Percentiles rank a stretch among this genome's conserved stretches.
phyloP scores from a whole-genome alignment of 2,329 filamentous ascomycete species.

The Canariomyces notabilis region DNA sequence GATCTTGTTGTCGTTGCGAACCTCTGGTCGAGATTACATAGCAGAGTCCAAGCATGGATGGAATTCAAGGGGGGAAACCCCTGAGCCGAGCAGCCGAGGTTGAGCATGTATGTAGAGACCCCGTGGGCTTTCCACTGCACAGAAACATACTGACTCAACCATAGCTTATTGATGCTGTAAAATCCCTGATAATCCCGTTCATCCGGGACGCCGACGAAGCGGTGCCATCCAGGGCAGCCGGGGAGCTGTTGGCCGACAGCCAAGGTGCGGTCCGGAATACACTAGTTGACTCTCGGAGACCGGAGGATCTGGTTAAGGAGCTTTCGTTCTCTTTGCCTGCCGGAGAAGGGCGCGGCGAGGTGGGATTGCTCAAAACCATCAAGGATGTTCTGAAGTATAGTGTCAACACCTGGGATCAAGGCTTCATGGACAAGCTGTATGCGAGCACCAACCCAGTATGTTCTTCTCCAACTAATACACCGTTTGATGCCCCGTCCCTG shows the following conservation, averaged over 20 bases:
- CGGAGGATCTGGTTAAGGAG: constrained; percentile 51
- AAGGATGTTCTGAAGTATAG: constrained; percentile 72
- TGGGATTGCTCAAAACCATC: constrained; percentile 68
- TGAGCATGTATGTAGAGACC: constrained; percentile 26
- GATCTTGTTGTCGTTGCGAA: neutral
- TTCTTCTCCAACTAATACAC: constrained; percentile 2
- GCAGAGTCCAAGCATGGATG: constrained; percentile 18
- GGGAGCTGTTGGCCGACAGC: constrained; percentile 40
- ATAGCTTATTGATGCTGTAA: constrained; percentile 64
- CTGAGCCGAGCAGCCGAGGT: constrained; percentile 29
- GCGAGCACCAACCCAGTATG: constrained; percentile 76
- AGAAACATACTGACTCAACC: neutral
- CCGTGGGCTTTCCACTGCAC: neutral
- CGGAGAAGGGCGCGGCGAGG: constrained; percentile 55
- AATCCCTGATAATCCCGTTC: constrained; percentile 64
- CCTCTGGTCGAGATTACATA: neutral
- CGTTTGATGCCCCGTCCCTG: neutral
- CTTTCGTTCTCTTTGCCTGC: constrained; percentile 55
- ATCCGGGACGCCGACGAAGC: constrained; percentile 65
- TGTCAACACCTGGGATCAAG: constrained; percentile 98
- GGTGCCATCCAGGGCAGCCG: constrained; percentile 46
- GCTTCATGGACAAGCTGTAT: constrained; percentile 94
- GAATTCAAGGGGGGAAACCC: constrained; percentile 8
- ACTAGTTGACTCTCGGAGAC: constrained; percentile 59
- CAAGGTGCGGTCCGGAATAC: constrained; percentile 44